Percentiles rank a stretch among this genome's conserved stretches.
These are phyloP conservation scores for Cotoneaster glaucophyllus DNA, from an alignment of 306 rosid genomes.

Conservation along the genomic window DNA sequence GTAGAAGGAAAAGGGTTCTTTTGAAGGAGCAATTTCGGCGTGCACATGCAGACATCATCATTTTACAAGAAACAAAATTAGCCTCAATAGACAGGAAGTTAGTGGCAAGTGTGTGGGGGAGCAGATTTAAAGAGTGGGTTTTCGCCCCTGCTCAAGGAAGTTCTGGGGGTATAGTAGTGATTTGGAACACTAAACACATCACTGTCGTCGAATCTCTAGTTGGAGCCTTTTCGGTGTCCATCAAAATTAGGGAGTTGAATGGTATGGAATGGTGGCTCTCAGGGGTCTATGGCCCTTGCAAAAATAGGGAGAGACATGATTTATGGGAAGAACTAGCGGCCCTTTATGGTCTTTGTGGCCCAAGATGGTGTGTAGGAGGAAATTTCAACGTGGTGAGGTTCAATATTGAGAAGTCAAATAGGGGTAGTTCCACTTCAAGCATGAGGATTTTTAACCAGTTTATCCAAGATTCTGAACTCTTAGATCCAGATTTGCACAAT, in stretches of 20 bases:
- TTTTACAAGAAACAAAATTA: too few relatives aligned
- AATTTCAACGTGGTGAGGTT: not conserved
- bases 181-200: not conserved
- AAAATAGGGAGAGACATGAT: not conserved
- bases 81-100: too few relatives aligned
- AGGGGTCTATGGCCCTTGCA: not conserved
- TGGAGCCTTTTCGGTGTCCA: too few relatives aligned
- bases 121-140: not conserved
- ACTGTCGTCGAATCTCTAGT: not conserved
- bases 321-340: not conserved
- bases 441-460: not conserved
- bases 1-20: too few relatives aligned
- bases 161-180: not conserved
- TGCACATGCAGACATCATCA: too few relatives aligned
- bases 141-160: not conserved
- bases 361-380: not conserved
- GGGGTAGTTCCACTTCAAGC: not conserved
- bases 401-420: not conserved
- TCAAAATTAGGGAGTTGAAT: fast-evolving
- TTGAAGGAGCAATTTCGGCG: too few relatives aligned
- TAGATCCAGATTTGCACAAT: not conserved
- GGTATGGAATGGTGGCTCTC: not conserved
- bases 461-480: not conserved
- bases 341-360: not conserved
- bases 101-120: not conserved